Base-by-base conservation (phyloP, 2,329 filamentous ascomycete species). In the Penicillium thymicola region DNA sequence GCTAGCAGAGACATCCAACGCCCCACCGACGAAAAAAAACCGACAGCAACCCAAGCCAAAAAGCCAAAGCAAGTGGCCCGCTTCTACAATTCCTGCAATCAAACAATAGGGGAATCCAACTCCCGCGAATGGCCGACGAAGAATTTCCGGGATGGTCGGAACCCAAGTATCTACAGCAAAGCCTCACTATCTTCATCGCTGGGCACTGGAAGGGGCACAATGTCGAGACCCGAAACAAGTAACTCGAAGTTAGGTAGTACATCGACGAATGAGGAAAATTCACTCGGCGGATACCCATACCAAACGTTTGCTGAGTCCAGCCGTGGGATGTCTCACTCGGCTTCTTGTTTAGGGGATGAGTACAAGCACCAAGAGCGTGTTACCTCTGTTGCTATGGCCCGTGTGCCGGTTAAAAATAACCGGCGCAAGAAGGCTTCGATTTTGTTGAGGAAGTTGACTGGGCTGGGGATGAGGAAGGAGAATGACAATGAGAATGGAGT, bases 401-500 rank as follows among this genome's bases (percentile, higher is more conserved):
- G n/a, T 41, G 36, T 28, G 13, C 23, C 25, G 10, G 41, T 36
- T 23, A 43, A 47, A 10, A 38, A 54, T 11, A 53, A 57, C 27
- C 50, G 55, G 18, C 51, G 61, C 1, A 59, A 58, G 25, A 52
- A 55, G 13, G 64, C 63, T 1, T 63, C 62, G n/a, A 28, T 59
- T n/a, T 41, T 66, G 16, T 40, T 64, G 43, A 61, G 54, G 49
- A 64, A 51, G 41, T 56, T 66, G 58, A 44, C 63, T 30, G 64
- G 64, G 7, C 32, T 65, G 28, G 50, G 63, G 23, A 44, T 44
- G 36, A 44, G 36, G 49, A 60, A 45, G 30, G 56, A 46, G 3
- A 36, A 55, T 40, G 41, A 34, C 9, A 46, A 30, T 36, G 36
- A 25, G 7, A 32, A 34, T 43, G 38, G 8, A n/a, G 11, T 30